These are phyloP conservation scores for Aquilaria sinensis DNA, from an alignment of 345 rosid genomes.

Conservation along the genomic window DNA sequence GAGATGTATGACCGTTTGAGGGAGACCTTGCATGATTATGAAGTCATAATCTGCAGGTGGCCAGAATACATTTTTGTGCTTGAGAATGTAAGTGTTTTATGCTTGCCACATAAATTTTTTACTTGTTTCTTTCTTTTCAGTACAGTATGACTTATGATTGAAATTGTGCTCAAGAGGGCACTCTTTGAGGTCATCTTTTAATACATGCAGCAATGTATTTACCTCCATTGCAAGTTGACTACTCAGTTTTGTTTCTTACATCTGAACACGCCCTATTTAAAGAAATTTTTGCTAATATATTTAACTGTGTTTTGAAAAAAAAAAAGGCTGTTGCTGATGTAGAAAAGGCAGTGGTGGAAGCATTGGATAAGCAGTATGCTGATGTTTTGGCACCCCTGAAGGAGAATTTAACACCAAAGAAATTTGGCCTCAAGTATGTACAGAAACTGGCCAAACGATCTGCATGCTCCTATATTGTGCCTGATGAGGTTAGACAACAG, in stretches of 20 bases:
- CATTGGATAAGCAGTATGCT: conserved; percentile 94
- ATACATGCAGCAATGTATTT: too few species aligned
- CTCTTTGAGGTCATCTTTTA: too few species aligned
- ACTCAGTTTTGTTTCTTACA: too few species aligned
- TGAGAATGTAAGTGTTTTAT: conserved; percentile 60
- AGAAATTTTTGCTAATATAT: background rate
- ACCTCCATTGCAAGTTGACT: too few species aligned
- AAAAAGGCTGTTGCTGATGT: conserved; percentile 88
- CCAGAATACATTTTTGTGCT: conserved; percentile 89
- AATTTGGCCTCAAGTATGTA: conserved; percentile 86
- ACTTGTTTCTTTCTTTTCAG: background rate
- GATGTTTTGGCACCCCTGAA: conserved; percentile 85
- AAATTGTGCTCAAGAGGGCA: too few species aligned
- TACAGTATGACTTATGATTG: background rate
- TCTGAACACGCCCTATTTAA: background rate
- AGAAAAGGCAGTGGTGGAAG: conserved; percentile 86
- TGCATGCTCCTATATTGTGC: conserved; percentile 61
- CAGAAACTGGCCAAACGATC: conserved; percentile 84
- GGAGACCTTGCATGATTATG: conserved; percentile 71
- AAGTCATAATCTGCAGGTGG: conserved; percentile 93
- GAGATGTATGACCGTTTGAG: conserved; percentile 85
- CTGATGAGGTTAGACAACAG: conserved; percentile 67
- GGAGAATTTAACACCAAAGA: conserved; percentile 85
- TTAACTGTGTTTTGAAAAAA: conserved; percentile 11
- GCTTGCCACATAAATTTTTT: background rate